Evolutionary conservation across 2,329 filamentous ascomycete species (phyloP).

Genomic region (Stemphylium lycopersici): DNA sequence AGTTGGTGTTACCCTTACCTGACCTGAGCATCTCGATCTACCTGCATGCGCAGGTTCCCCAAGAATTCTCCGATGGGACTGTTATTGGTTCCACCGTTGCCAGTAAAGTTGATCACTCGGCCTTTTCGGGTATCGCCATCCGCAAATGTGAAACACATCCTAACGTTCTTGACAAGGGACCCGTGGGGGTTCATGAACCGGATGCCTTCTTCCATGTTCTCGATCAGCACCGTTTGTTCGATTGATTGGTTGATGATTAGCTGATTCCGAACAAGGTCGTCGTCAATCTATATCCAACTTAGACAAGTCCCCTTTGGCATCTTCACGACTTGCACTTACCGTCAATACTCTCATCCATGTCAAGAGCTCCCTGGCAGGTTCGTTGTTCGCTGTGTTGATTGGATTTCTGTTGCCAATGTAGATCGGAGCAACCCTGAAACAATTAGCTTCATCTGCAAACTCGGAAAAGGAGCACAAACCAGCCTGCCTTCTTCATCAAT

Average conservation of each 20-base stretch:
- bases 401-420: slow-evolving; percentile 65
- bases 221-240: slow-evolving; percentile 83
- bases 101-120: slow-evolving; percentile 53
- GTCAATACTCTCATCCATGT: slow-evolving; percentile 81
- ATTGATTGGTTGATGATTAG: slow-evolving; percentile 82
- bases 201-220: slow-evolving; percentile 69
- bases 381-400: slow-evolving; percentile 68
- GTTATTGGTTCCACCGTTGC: slow-evolving; percentile 57
- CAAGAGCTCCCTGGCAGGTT: slow-evolving; percentile 74
- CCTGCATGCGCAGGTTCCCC: slow-evolving; percentile 74
- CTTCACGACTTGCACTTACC: slow-evolving; percentile 41
- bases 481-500: slow-evolving; percentile 61
- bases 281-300: slow-evolving; percentile 67
- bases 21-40: slow-evolving; percentile 73
- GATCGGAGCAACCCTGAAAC: slow-evolving; percentile 58
- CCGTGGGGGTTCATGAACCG: slow-evolving; percentile 69
- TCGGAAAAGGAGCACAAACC: neutral
- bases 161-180: slow-evolving; percentile 67
- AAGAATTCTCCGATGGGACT: slow-evolving; percentile 60
- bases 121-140: slow-evolving; percentile 66
- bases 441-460: slow-evolving; percentile 7
- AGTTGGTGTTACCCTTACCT: slow-evolving; percentile 41
- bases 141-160: slow-evolving; percentile 72
- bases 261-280: slow-evolving; percentile 77
- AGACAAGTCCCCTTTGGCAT: neutral